Conservation (phyloP, 768 basidiomycete species). For the Dacryopinax primogenitus region DNA sequence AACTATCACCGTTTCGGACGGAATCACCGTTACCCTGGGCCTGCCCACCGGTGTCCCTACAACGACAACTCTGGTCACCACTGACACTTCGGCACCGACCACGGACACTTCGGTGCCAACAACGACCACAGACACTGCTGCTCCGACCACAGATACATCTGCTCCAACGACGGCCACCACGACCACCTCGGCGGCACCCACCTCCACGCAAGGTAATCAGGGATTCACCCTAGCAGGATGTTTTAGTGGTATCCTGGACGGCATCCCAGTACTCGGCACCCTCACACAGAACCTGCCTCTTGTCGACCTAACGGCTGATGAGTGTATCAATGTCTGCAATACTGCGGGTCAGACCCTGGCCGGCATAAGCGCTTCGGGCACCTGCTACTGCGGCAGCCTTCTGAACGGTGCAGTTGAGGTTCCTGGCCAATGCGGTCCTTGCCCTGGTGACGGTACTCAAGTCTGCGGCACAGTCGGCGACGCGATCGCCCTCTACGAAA, state of each 20-base stretch:
- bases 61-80: neutral
- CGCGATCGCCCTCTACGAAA: conserved; percentile 4
- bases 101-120: neutral
- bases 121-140: neutral
- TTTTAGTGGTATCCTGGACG: neutral
- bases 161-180: neutral
- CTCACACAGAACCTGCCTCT: neutral
- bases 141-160: neutral
- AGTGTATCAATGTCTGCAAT: conserved; percentile 5
- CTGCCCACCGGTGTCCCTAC: neutral
- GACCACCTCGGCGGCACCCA: neutral
- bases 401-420: neutral
- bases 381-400: conserved; percentile 2
- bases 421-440: neutral
- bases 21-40: neutral
- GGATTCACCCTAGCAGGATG: neutral
- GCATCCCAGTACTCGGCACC: neutral
- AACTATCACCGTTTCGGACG: neutral
- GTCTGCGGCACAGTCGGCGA: conserved; percentile 2
- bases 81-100: neutral
- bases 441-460: conserved; percentile 2
- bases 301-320: neutral
- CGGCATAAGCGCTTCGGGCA: neutral
- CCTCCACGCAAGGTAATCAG: neutral
- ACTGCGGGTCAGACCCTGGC: neutral